These are phyloP conservation scores for Trichomonas vaginalis DNA, from an alignment of 208 protist species.

Conservation along the genomic window DNA sequence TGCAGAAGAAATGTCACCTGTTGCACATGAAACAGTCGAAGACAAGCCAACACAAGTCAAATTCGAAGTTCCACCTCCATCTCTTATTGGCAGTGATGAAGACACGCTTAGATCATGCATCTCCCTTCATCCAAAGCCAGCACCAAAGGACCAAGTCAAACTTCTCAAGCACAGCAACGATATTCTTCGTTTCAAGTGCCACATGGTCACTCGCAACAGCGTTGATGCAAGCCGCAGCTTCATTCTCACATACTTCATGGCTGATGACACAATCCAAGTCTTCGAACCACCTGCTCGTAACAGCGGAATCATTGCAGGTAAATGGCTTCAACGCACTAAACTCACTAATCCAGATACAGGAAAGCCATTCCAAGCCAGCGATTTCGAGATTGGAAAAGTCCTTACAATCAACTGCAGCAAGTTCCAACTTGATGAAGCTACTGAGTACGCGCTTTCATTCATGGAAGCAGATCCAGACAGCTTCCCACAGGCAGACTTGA, in stretches of 20 bases:
- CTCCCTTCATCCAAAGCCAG: constrained; percentile 17
- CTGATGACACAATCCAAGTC: constrained; percentile 22
- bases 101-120: neutral
- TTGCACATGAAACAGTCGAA: neutral
- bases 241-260: constrained; percentile 30
- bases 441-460: neutral
- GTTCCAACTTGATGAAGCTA: neutral
- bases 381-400: neutral
- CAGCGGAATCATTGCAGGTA: constrained; percentile 30
- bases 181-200: constrained; percentile 20
- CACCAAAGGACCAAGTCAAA: constrained; percentile 22
- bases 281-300: constrained; percentile 25
- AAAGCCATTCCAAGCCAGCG: constrained; percentile 14
- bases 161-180: neutral
- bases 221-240: constrained; percentile 23
- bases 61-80: constrained; percentile 2
- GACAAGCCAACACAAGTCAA: neutral
- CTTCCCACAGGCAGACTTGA: neutral
- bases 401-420: neutral
- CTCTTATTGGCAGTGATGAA: constrained; percentile 22
- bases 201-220: constrained; percentile 8
- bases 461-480: constrained; percentile 13
- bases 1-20: constrained; percentile 15
- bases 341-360: constrained; percentile 22
- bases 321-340: constrained; percentile 28